Percentiles rank a stretch among this genome's conserved stretches.
Evolutionary conservation across 148 eudicot genomes (phyloP).

Genomic region (Camellia japonica): DNA sequence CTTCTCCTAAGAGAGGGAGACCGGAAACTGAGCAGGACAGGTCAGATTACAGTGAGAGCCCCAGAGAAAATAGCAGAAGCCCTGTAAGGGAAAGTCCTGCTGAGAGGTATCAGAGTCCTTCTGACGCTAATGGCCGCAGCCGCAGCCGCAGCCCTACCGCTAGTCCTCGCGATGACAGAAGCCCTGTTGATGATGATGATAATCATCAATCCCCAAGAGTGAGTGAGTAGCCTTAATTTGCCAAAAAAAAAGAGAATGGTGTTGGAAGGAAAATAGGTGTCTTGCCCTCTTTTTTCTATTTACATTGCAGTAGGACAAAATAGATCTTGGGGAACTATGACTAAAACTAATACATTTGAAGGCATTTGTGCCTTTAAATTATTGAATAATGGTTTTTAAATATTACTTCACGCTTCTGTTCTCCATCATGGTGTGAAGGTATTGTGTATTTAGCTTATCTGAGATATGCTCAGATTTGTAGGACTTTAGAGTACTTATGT

Average conservation of each 20-base stretch:
- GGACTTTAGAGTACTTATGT: no score
- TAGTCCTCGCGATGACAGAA: constrained; percentile 38
- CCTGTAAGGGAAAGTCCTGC: constrained; percentile 48
- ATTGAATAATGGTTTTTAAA: neutral
- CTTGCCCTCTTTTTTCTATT: neutral
- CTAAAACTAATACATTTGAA: neutral
- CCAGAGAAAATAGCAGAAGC: constrained; percentile 53
- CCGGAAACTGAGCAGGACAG: constrained; percentile 33
- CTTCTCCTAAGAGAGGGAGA: constrained; percentile 33
- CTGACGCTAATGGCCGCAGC: constrained; percentile 41
- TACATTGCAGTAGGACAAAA: neutral
- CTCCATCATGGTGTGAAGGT: no score
- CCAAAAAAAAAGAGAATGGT: neutral
- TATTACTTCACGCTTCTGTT: no score
- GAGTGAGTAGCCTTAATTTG: constrained; percentile 34
- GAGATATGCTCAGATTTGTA: no score
- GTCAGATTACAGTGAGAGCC: constrained; percentile 59
- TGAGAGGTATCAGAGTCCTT: constrained; percentile 40
- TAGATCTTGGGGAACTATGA: neutral
- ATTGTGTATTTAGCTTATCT: no score
- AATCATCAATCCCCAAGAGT: constrained; percentile 43
- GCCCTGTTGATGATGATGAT: constrained; percentile 10
- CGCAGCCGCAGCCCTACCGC: constrained; percentile 26
- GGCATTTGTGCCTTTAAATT: no score
- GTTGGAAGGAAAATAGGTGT: neutral